Evolutionary conservation across 1,284 basidiomycete species (phyloP), one percentile per base, ranked within the genome.

Genomic region (Porodaedalea pini): DNA sequence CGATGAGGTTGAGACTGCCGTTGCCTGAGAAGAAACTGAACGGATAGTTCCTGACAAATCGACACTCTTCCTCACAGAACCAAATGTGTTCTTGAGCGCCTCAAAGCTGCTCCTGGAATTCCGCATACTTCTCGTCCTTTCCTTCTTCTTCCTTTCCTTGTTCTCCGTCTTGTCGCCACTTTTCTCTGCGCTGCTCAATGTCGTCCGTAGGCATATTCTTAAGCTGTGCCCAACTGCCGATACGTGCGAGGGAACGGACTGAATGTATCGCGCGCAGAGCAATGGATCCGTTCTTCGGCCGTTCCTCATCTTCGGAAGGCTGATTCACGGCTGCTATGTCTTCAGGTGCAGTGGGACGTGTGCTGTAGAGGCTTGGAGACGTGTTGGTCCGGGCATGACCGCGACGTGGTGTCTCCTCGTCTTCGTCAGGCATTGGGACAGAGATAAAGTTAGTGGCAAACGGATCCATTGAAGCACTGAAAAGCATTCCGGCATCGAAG

Each of bases 181-280:
- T 25, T 66, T 65, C 47, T 56, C 64, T 61, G 39, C 6, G 32
- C 44, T 65, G 62, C 1, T 55, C 66, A 47, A 66, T 65, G 17
- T 68, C 67, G 53, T 72, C 71, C 55, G 75, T 75, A 63, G 68
- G 72, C 58, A 23, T 71, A 25, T 63, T 73, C 67, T 73, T 78
- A 49, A 82, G 70, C 64, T 85, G 83, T 8, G 80, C 79, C 86
- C 87, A 88, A 64, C 83, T 84, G 1, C 83, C 79, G 52, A 91
- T 82, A 43, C 82, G 73, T 2, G 89, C 87, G 51, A 91, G 71
- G 1, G 83, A 86, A 32, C 83, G 75, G 64, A 91, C 82, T 17
- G 83, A 85, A 41, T 83, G 77, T 73, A 91, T 90, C 2, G 89
- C 88, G 13, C 88, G 81, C 11, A 91, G 57, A 0, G 88, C 89